phyloP scores from a whole-genome alignment of 192 early-diverging fungal species.

The Coemansia sp. region DNA sequence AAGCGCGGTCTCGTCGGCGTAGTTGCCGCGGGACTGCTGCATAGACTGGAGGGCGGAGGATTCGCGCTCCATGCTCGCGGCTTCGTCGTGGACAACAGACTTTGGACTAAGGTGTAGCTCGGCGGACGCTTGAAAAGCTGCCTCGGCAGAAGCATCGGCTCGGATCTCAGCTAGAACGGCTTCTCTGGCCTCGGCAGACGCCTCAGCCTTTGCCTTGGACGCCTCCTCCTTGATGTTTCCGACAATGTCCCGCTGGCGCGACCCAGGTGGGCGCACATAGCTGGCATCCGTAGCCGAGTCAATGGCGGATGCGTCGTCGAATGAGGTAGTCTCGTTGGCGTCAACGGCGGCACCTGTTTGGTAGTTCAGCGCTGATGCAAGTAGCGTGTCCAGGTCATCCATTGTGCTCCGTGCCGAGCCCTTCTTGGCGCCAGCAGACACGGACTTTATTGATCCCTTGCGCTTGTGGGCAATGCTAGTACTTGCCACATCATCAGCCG shows the following conservation, averaged over 20 bases:
- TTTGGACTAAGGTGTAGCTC: slow-evolving; percentile 30
- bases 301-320: neutral
- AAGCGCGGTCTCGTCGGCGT: slow-evolving; percentile 10
- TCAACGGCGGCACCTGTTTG: neutral
- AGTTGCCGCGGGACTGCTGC: slow-evolving; percentile 6
- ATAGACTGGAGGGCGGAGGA: neutral
- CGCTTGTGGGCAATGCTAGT: neutral
- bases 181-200: slow-evolving; percentile 34
- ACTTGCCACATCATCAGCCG: neutral
- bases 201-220: slow-evolving; percentile 22
- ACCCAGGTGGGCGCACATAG: slow-evolving; percentile 10
- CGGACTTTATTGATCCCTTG: neutral
- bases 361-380: slow-evolving; percentile 1
- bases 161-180: slow-evolving; percentile 41
- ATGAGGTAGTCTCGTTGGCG: neutral
- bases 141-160: slow-evolving; percentile 44
- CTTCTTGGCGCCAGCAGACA: neutral
- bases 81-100: slow-evolving; percentile 37
- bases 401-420: neutral
- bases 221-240: slow-evolving; percentile 33
- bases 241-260: slow-evolving; percentile 6
- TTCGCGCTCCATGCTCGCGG: slow-evolving; percentile 10
- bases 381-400: neutral
- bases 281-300: slow-evolving; percentile 8
- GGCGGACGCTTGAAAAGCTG: slow-evolving; percentile 34